phyloP scores from a whole-genome alignment of 495 filamentous ascomycete species.

The Chlorociboria aeruginascens region DNA sequence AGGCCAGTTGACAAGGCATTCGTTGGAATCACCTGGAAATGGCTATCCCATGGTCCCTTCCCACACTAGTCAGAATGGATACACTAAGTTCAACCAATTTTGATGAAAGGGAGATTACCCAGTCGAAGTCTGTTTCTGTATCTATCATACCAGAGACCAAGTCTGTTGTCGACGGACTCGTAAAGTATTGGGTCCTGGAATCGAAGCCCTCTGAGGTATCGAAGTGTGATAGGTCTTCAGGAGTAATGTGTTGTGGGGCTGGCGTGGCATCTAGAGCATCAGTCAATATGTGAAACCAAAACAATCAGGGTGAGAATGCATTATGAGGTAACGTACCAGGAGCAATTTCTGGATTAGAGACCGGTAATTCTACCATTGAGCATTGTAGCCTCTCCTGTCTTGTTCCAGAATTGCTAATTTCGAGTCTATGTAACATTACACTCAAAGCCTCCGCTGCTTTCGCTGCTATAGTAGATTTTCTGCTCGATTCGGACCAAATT shows the following conservation, averaged over 20 bases:
- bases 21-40: background rate
- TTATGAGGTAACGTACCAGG: background rate
- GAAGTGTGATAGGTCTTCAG: background rate
- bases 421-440: background rate
- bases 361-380: too few species aligned
- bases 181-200: background rate
- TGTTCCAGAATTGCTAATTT: background rate
- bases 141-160: background rate
- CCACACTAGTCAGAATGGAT: background rate
- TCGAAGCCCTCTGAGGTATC: background rate
- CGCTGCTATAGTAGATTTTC: background rate
- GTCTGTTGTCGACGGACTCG: background rate
- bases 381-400: background rate
- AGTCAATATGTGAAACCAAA: background rate
- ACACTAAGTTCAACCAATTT: background rate
- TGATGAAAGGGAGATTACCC: background rate
- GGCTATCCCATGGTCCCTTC: background rate
- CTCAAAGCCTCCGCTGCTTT: conserved; percentile 1
- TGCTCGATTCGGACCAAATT: conserved; percentile 4
- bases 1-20: background rate
- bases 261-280: background rate
- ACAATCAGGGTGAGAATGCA: background rate
- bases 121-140: background rate
- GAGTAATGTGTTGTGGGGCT: background rate
- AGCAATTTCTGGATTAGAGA: background rate